Base-by-base conservation (phyloP, 768 basidiomycete species). In the Tricholoma sp. region DNA sequence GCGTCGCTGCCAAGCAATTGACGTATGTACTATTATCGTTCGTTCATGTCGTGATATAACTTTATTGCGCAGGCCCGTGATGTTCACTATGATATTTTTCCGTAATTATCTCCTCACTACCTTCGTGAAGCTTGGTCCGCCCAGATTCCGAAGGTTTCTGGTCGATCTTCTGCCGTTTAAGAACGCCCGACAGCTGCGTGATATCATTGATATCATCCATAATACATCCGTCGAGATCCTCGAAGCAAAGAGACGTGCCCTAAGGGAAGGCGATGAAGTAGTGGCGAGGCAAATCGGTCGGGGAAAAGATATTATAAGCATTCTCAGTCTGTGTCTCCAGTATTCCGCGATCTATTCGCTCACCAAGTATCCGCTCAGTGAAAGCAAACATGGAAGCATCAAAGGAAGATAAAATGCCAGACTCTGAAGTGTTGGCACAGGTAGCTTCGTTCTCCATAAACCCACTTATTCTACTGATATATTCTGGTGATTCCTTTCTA, bases 131-230 rank as follows among this genome's bases (percentile, higher is more conserved):
- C 58, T 77, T 6, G 72, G 75, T 0, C 41, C 71, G 0, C 64
- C 74, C 0, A 51, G 52, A 37, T 68, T 76, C 57, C 71, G 74
- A 4, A 68, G 71, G 24, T 68, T 64, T 52, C 31, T 75, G 0
- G n/a, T n/a, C n/a, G n/a, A n/a, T n/a, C n/a, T n/a, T n/a, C n/a
- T n/a, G n/a, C n/a, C n/a, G n/a, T n/a, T n/a, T n/a, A n/a, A n/a
- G n/a, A n/a, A n/a, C n/a, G n/a, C n/a, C n/a, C n/a, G n/a, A n/a
- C n/a, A n/a, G n/a, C n/a, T n/a, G n/a, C n/a, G n/a, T n/a, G n/a
- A n/a, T n/a, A n/a, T n/a, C n/a, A n/a, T n/a, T n/a, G 63, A 76
- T 35, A 59, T 63, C 19, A 66, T 77, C 64, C 57, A 74, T 34
- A 52, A 61, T 11, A 69, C 68, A 0, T 72, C 73, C 1, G 59